Evolutionary conservation across 2,329 filamentous ascomycete species (phyloP), one percentile per base, ranked within the genome.

Genomic region (Exophiala dermatitidis): DNA sequence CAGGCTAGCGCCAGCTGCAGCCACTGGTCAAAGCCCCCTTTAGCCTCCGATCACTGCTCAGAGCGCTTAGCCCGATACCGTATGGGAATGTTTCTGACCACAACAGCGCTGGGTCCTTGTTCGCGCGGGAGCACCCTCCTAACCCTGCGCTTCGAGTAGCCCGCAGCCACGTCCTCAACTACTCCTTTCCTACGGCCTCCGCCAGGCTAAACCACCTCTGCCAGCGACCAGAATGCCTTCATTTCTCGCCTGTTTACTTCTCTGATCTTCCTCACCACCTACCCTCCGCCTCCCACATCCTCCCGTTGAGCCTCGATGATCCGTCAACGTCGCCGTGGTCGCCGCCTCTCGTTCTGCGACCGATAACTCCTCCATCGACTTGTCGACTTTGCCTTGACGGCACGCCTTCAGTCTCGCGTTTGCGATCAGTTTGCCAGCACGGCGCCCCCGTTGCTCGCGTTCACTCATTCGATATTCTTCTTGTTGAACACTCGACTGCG

Each of bases 311-410:
- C 56, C 58, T 58, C 54, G 53, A 63, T 63, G 60, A 58, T 59
- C 53, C 54, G 59, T 62, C 59, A 58, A 59, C 57, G 59, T 63
- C 62, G 62, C 60, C 60, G 56, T 63, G 62, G 60, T 64, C 62
- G 62, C 60, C 54, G 46, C 59, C 58, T 57, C 54, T 62, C 59
- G 42, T 57, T 62, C 50, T 49, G 59, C 60, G 60, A 53, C 58
- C 60, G 58, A 62, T 63, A 63, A 62, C 19, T 41, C 45, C 50
- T 50, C 48, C 37, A 48, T 56, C 60, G 60, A 62, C 59, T 54
- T 50, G 48, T 50, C 53, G 46, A 54, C 26, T 31, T 48, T 30
- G 43, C 53, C 48, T 52, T 46, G 49, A 56, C 48, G 50, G 50
- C 48, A 37, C 40, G 29, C 44, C 50, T 52, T 40, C 36, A 49